Evolutionary conservation across 1,284 basidiomycete species (phyloP).

Genomic region (Mycena citricolor): DNA sequence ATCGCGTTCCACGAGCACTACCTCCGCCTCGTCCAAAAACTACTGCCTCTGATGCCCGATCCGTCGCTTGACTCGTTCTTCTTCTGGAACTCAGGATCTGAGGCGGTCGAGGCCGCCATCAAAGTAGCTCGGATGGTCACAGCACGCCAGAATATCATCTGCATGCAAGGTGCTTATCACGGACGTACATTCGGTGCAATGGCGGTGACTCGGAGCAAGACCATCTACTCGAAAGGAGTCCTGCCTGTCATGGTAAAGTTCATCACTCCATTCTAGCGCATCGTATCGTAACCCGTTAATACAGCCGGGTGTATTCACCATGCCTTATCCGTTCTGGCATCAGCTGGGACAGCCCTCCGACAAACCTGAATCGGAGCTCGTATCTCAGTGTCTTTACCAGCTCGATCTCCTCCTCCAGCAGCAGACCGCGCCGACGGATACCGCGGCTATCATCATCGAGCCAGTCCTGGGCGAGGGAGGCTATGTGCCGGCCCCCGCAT

Average conservation of each 20-base stretch:
- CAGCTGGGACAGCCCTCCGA: conserved; percentile 68
- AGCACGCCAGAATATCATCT: conserved; percentile 83
- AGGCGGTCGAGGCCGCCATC: conserved; percentile 83
- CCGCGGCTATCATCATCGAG: conserved; percentile 91
- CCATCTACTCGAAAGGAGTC: conserved; percentile 79
- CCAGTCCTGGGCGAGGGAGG: conserved; percentile 94
- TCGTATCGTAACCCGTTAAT: conserved; percentile 22
- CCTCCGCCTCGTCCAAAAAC: conserved; percentile 71
- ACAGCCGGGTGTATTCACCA: conserved; percentile 81
- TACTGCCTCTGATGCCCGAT: conserved; percentile 84
- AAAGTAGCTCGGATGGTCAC: conserved; percentile 82
- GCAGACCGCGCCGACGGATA: conserved; percentile 83
- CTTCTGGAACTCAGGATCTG: conserved; percentile 94
- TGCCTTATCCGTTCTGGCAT: conserved; percentile 94
- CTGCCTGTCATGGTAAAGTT: conserved; percentile 78
- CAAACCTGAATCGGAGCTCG: conserved; percentile 67
- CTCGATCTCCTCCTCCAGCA: conserved; percentile 83
- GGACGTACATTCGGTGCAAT: conserved; percentile 87
- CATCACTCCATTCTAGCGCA: conserved; percentile 28
- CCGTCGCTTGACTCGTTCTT: conserved; percentile 91
- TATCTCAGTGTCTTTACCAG: conserved; percentile 74
- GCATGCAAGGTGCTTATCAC: conserved; percentile 89
- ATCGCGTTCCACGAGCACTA: conserved; percentile 79
- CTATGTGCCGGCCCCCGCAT: conserved; percentile 85
- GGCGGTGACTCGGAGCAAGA: conserved; percentile 89